Conservation (phyloP, 495 filamentous ascomycete species). For the Glonium stellatum region DNA sequence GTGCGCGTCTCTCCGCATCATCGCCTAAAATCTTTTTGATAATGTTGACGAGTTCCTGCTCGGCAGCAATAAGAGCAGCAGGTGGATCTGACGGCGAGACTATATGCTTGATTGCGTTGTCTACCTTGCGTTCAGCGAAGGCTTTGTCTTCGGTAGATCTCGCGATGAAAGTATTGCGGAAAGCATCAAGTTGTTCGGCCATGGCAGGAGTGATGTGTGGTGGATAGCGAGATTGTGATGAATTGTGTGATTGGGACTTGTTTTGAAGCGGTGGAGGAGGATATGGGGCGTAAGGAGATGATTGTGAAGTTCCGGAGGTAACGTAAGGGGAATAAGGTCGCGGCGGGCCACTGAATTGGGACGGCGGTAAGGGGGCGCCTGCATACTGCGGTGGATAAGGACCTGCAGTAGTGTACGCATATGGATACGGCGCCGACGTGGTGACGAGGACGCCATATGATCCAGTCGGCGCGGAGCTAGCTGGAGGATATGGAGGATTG, state of each 20-base stretch:
- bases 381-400: constrained; percentile 7
- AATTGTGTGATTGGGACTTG: not conserved
- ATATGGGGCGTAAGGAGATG: not conserved
- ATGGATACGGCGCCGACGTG: constrained; percentile 7
- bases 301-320: constrained; percentile 6
- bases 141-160: constrained; percentile 1
- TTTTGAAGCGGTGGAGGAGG: not conserved
- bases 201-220: constrained; percentile 5
- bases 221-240: constrained; percentile 14
- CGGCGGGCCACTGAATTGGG: constrained; percentile 2
- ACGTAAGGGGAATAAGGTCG: constrained; percentile 12
- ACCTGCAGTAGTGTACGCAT: constrained; percentile 6
- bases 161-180: constrained; percentile 15
- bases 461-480: constrained; percentile 6
- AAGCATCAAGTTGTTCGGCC: constrained; percentile 19
- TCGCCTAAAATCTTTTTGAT: not conserved
- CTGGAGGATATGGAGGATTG: constrained; percentile 4
- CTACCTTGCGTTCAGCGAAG: constrained; percentile 3
- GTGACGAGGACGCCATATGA: constrained; percentile 23
- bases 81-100: not conserved
- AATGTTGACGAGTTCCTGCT: not conserved
- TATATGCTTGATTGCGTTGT: constrained; percentile 19
- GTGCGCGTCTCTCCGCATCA: not conserved
- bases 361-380: not conserved
- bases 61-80: not conserved